Percentiles rank a stretch among this genome's conserved stretches.
Evolutionary conservation across 2,329 filamentous ascomycete genomes (phyloP).

Genomic region (Knufia fluminis): DNA sequence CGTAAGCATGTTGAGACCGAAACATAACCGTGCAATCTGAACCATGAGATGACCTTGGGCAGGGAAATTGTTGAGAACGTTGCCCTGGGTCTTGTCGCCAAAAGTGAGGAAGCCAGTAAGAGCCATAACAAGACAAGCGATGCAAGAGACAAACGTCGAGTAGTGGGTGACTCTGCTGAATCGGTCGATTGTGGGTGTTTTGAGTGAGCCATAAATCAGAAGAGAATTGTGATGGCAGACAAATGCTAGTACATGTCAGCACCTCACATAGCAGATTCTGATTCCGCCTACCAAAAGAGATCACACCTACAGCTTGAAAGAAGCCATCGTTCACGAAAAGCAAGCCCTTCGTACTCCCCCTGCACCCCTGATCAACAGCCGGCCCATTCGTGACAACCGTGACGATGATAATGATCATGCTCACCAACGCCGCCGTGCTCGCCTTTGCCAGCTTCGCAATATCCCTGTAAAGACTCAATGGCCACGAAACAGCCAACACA

Average conservation of each 20-base stretch:
- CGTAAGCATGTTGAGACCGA: conserved; percentile 97
- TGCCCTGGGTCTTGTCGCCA: conserved; percentile 82
- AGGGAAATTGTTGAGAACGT: conserved; percentile 97
- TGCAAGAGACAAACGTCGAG: conserved; percentile 78
- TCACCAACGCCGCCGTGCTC: conserved; percentile 82
- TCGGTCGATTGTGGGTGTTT: conserved; percentile 88
- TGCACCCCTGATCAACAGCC: conserved; percentile 59
- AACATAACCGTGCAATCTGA: conserved; percentile 87
- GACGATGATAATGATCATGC: conserved; percentile 82
- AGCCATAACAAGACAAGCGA: conserved; percentile 85
- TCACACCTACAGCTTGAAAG: conserved; percentile 93
- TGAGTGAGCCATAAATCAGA: conserved; percentile 90
- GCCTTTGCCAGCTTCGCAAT: conserved; percentile 98
- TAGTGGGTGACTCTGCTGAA: conserved; percentile 91
- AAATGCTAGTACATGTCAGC: conserved; percentile 41
- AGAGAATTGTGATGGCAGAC: conserved; percentile 90
- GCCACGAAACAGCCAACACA: conserved; percentile 76
- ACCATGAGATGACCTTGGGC: conserved; percentile 75
- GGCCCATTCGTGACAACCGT: conserved; percentile 80
- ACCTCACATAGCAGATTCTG: neutral
- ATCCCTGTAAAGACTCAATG: conserved; percentile 85
- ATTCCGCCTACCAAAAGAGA: conserved; percentile 70
- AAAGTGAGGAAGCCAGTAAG: conserved; percentile 86
- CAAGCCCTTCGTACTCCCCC: conserved; percentile 61
- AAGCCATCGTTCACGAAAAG: conserved; percentile 78